Percentiles rank a stretch among this genome's conserved stretches.
These are phyloP conservation scores for Vaccinium darrowii DNA, from an alignment of 148 eudicot genomes.

Conservation along the genomic window DNA sequence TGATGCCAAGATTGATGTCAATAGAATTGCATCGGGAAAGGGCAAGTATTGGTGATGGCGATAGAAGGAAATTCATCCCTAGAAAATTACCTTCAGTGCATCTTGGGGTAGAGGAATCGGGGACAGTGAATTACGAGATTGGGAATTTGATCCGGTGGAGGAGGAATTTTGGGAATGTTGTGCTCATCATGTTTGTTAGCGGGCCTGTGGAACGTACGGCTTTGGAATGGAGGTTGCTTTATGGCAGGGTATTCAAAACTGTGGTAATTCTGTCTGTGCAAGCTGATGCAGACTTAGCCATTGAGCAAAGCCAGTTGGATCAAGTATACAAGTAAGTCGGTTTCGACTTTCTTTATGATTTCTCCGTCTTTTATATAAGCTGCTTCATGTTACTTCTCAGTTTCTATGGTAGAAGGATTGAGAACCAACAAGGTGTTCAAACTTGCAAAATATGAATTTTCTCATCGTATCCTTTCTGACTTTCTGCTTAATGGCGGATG, in stretches of 20 bases:
- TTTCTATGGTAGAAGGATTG: neutral
- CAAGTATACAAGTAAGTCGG: conserved; percentile 32
- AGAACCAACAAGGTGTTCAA: neutral
- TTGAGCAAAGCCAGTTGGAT: conserved; percentile 34
- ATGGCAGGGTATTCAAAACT: conserved; percentile 38
- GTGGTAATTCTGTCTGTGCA: conserved; percentile 32
- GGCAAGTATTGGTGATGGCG: conserved; percentile 8
- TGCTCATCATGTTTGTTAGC: conserved; percentile 33
- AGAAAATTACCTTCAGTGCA: conserved; percentile 33
- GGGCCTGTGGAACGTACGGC: conserved; percentile 40
- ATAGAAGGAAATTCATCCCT: conserved; percentile 30
- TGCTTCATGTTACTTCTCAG: neutral
- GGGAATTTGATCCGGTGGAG: conserved; percentile 39
- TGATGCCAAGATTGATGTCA: conserved; percentile 23
- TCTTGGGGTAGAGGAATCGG: conserved; percentile 38
- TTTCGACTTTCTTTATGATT: neutral
- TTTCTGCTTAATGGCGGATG: no score
- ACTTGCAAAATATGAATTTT: neutral
- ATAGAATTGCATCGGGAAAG: conserved; percentile 18
- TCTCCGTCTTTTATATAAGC: neutral
- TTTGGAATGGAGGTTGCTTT: conserved; percentile 40
- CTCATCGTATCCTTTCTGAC: neutral
- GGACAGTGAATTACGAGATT: conserved; percentile 36
- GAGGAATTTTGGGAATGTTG: conserved; percentile 33
- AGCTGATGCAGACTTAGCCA: conserved; percentile 32